Evolutionary conservation across 306 rosid species (phyloP).

Genomic region (Benincasa hispida): DNA sequence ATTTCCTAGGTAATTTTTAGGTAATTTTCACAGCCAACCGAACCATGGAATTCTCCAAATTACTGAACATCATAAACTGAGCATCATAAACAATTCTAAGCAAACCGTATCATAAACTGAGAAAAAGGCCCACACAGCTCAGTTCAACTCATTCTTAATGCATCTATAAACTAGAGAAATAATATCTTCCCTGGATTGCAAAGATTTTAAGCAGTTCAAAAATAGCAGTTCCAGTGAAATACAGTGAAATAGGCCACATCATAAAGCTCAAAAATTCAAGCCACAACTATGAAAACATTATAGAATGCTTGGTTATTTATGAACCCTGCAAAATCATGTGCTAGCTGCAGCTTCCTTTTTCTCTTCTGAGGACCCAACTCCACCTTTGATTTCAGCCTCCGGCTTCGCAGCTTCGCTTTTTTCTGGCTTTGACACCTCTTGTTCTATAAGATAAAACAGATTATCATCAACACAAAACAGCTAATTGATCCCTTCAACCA

Average conservation of each 20-base stretch:
- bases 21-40: background rate
- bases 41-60: background rate
- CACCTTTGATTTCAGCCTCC: constrained; percentile 11
- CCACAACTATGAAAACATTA: constrained; percentile 22
- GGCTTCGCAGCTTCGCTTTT: constrained; percentile 9
- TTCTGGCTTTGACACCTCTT: constrained; percentile 49
- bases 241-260: background rate
- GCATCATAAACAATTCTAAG: background rate
- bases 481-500: background rate
- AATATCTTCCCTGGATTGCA: background rate
- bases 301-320: constrained; percentile 9
- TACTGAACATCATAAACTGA: background rate
- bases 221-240: background rate
- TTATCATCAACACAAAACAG: background rate
- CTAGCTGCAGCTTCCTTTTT: constrained; percentile 49
- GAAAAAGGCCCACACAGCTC: background rate
- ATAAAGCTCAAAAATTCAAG: constrained; percentile 14
- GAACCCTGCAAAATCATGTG: constrained; percentile 26
- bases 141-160: background rate
- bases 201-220: constrained; percentile 11
- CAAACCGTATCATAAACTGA: background rate
- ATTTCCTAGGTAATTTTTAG: background rate
- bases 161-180: background rate
- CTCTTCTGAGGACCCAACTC: constrained; percentile 29
- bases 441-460: constrained; percentile 20